Evolutionary conservation across 257 asterid species (phyloP).

Genomic region (Capsicum baccatum): DNA sequence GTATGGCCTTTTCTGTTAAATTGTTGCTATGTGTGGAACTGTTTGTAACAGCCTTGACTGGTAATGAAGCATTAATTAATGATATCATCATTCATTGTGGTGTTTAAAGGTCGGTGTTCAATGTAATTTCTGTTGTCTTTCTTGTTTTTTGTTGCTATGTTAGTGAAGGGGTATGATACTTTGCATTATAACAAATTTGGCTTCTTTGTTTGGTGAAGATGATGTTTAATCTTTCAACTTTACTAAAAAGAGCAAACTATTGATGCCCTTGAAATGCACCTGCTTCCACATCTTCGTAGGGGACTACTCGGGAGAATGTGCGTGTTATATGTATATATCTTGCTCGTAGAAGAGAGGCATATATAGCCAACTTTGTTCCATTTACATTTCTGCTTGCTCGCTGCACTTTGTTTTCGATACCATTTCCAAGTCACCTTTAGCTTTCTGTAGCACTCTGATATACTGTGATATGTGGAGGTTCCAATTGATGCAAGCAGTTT

Average conservation of each 20-base stretch:
- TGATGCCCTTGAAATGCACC: neutral
- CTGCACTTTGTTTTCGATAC: neutral
- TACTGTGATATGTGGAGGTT: neutral
- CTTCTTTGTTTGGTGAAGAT: neutral
- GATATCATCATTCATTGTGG: slow-evolving; percentile 1
- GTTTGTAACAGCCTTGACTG: slow-evolving; percentile 12
- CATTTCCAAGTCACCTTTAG: slow-evolving; percentile 4
- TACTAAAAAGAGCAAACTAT: neutral
- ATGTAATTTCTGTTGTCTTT: neutral
- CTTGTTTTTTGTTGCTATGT: neutral
- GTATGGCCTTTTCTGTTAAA: neutral
- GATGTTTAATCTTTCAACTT: slow-evolving; percentile 1
- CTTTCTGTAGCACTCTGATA: neutral
- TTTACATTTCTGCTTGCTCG: neutral
- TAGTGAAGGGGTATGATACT: neutral
- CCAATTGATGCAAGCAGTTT: neutral
- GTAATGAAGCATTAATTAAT: slow-evolving; percentile 24
- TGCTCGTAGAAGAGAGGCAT: slow-evolving; percentile 12
- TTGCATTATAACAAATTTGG: neutral
- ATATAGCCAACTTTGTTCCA: neutral
- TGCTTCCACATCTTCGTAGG: neutral
- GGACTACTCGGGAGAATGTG: neutral
- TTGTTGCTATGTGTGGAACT: neutral
- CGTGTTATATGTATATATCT: neutral
- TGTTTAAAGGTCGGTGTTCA: no score